Evolutionary conservation across 2,329 filamentous ascomycete species (phyloP).

Genomic region (Botryosphaeria agaves): DNA sequence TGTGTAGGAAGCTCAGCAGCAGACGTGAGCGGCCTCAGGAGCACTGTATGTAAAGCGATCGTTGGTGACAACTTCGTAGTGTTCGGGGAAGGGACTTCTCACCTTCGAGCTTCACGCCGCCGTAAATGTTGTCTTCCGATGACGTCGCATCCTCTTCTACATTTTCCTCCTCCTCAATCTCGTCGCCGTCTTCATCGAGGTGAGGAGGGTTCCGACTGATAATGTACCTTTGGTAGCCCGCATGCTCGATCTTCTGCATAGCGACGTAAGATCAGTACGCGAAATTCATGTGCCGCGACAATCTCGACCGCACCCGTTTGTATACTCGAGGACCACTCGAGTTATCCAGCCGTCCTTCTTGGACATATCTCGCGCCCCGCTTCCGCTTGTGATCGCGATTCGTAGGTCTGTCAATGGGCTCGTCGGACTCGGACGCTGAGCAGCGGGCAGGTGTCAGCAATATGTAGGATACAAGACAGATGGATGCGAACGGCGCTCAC

Average conservation of each 20-base stretch:
- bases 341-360: constrained; percentile 50
- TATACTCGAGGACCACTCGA: constrained; percentile 50
- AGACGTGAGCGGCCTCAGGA: constrained; percentile 59
- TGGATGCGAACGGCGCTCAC: too few relatives aligned
- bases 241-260: constrained; percentile 50
- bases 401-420: constrained; percentile 48
- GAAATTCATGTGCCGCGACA: too few relatives aligned
- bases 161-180: constrained; percentile 55
- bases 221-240: constrained; percentile 54
- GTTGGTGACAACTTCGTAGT: constrained; percentile 19
- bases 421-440: constrained; percentile 69
- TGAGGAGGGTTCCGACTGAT: constrained; percentile 57
- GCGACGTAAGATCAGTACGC: too few relatives aligned
- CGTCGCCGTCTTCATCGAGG: constrained; percentile 62
- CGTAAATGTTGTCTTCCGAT: constrained; percentile 53
- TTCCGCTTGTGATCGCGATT: constrained; percentile 70
- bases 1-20: constrained; percentile 60
- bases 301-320: constrained; percentile 44
- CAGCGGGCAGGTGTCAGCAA: too few relatives aligned
- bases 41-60: constrained; percentile 31
- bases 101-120: constrained; percentile 55
- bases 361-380: constrained; percentile 54
- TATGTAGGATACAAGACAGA: too few relatives aligned
- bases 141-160: constrained; percentile 45
- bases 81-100: constrained; percentile 18